These are phyloP conservation scores for Triticum timopheevii DNA, from an alignment of 176 grass and related monocot species.

Conservation along the genomic window DNA sequence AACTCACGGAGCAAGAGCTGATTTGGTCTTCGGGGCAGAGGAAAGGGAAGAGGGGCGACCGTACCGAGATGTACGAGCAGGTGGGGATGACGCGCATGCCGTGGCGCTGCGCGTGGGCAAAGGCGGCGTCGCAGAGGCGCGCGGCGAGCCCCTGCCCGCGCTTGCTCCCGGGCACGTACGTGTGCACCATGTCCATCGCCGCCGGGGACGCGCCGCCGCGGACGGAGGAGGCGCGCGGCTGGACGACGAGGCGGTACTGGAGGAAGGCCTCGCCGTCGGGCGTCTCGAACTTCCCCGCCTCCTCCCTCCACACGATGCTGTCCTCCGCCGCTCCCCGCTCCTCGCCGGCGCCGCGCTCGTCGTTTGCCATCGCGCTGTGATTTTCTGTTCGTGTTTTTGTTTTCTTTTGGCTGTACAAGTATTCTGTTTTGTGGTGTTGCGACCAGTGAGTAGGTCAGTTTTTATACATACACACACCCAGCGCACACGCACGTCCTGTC, in stretches of 20 bases:
- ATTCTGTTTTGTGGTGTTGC: too few species aligned
- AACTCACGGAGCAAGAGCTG: not conserved
- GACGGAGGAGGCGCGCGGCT: not conserved
- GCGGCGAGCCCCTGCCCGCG: conserved; percentile 72
- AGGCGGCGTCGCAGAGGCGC: conserved; percentile 73
- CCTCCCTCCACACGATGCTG: conserved; percentile 67
- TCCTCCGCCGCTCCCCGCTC: not conserved
- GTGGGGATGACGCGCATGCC: conserved; percentile 65
- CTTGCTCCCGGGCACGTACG: conserved; percentile 81
- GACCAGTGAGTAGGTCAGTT: too few species aligned
- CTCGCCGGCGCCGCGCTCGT: not conserved
- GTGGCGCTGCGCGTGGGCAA: conserved; percentile 47
- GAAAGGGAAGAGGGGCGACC: not conserved
- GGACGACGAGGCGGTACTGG: conserved; percentile 51
- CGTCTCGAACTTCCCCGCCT: conserved; percentile 62
- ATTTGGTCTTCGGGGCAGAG: not conserved
- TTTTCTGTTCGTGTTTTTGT: not conserved
- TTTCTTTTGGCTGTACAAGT: not conserved
- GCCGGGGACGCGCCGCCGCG: conserved; percentile 20
- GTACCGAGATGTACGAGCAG: conserved; percentile 87
- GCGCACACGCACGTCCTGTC: too few species aligned
- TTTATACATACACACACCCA: too few species aligned
- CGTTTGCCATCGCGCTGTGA: conserved; percentile 27
- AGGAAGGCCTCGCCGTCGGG: conserved; percentile 68
- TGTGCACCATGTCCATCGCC: conserved; percentile 88